Conservation (phyloP, 1,284 basidiomycete species). For the Ceratobasidium theobromae region DNA sequence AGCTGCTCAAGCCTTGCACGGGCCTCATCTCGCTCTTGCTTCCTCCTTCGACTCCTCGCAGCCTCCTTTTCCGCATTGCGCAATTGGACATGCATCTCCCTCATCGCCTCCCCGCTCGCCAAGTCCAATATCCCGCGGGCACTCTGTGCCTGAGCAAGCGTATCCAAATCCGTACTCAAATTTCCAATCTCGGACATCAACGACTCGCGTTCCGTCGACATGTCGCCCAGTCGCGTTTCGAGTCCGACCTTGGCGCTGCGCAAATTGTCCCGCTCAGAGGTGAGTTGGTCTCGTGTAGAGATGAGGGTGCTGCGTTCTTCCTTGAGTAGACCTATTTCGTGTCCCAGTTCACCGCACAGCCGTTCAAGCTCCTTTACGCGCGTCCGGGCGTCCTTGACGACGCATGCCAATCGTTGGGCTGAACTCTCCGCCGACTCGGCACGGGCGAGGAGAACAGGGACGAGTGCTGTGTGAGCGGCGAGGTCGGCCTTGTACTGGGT, state of each 20-base stretch:
- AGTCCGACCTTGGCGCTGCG: not conserved
- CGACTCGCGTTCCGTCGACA: conserved; percentile 1
- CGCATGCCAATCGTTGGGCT: conserved; percentile 4
- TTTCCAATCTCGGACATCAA: conserved; percentile 17
- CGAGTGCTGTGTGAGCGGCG: conserved; percentile 13
- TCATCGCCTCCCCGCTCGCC: not conserved
- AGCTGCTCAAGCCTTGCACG: not conserved
- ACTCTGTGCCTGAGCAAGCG: not conserved
- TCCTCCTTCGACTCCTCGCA: conserved; percentile 8
- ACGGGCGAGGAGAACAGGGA: conserved; percentile 14
- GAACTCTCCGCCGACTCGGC: conserved; percentile 18
- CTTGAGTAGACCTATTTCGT: conserved; percentile 9
- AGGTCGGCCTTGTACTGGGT: conserved; percentile 30
- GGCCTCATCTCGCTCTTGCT: conserved; percentile 12
- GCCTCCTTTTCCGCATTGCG: conserved; percentile 15
- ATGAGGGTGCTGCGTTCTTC: not conserved
- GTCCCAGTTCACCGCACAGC: conserved; percentile 7
- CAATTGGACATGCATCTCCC: conserved; percentile 1
- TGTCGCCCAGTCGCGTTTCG: not conserved
- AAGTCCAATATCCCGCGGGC: not conserved
- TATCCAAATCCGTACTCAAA: conserved; percentile 3
- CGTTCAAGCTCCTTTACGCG: conserved; percentile 15
- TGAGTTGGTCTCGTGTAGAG: not conserved
- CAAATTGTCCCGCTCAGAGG: not conserved
- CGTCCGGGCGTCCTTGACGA: conserved; percentile 4